Conservation (phyloP, 2,329 filamentous ascomycete species). For the Blastomyces silverae region DNA sequence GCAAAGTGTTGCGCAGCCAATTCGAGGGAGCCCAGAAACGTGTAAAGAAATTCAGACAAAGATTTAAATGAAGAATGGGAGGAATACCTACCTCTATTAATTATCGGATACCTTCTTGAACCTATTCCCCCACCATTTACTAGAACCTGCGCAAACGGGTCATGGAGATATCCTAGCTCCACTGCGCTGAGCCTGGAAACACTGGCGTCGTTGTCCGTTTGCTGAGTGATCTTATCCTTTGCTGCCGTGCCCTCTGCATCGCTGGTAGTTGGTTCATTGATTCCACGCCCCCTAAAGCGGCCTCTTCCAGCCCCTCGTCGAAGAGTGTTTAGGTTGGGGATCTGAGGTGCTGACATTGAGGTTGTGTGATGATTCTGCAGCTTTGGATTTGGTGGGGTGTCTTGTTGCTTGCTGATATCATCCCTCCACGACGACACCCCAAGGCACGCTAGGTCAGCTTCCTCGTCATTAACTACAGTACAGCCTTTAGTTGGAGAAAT, state of each 20-base stretch:
- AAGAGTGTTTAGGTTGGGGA: conserved; percentile 69
- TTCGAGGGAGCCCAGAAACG: conserved; percentile 16
- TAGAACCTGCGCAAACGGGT: conserved; percentile 69
- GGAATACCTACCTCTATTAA: conserved; percentile 79
- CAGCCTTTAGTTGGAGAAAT: neutral
- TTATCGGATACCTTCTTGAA: conserved; percentile 71
- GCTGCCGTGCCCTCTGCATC: conserved; percentile 32
- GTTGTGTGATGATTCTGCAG: conserved; percentile 2
- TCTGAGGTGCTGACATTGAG: conserved; percentile 63
- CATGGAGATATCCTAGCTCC: conserved; percentile 72
- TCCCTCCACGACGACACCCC: neutral
- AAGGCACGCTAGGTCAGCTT: neutral
- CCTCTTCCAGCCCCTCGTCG: conserved; percentile 43
- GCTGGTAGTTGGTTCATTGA: conserved; percentile 10
- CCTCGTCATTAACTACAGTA: too few species aligned
- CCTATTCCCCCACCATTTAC: conserved; percentile 38
- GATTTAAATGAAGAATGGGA: conserved; percentile 8
- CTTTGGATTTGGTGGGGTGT: neutral
- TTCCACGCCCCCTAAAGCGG: conserved; percentile 44
- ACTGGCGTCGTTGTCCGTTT: conserved; percentile 86
- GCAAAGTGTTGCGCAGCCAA: conserved; percentile 21
- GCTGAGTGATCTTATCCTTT: conserved; percentile 72
- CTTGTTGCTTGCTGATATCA: conserved; percentile 3
- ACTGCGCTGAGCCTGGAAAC: conserved; percentile 85
- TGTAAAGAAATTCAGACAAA: conserved; percentile 11